Evolutionary conservation across 768 basidiomycete genomes (phyloP), one percentile per base, ranked within the genome.

Genomic region (Rickenella mellea): DNA sequence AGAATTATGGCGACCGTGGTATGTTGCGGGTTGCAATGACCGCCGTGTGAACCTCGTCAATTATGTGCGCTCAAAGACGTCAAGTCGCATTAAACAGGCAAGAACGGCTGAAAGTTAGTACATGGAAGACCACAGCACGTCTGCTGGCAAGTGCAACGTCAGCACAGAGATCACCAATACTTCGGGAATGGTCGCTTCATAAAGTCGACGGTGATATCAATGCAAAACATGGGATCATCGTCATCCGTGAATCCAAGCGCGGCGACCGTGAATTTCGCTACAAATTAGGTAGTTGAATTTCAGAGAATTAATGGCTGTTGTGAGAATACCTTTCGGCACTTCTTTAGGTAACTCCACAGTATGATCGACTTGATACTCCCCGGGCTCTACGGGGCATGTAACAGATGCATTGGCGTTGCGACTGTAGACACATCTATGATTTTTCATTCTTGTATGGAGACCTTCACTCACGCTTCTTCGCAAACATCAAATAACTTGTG

Each of bases 341-440:
- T 98, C 91, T 52, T 73, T 85, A 10, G 96, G 96, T 9, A 99
- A 69, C 14, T 74, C 69, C 40, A 97, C 91, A 1, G 82, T 89
- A 51, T 97, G 91, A 7, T 63, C 63, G 30, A 98, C 76, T n/a
- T 55, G 63, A 60, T 98, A 82, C 0, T 64, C 43, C 2, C 88
- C 92, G 28, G 69, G 59, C 38, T 80, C 51, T 15, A 97, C 80
- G 2, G 96, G 96, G 60, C 96, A 98, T 55, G 83, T 77, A 14
- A 97, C 64, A 22, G 68, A 70, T 4, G 80, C 74, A 50, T 97
- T 79, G n/a, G 81, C 81, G 21, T 80, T 77, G 41, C 73, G 73
- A 25, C 93, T 94, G 51, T 7, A 33, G 10, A 37, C n/a, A 36
- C 26, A 43, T 14, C 47, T 28, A 22, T 22, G 40, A 31, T 6